Evolutionary conservation across 2,329 filamentous ascomycete species (phyloP).

Genomic region (Colletotrichum lindemuthianum): DNA sequence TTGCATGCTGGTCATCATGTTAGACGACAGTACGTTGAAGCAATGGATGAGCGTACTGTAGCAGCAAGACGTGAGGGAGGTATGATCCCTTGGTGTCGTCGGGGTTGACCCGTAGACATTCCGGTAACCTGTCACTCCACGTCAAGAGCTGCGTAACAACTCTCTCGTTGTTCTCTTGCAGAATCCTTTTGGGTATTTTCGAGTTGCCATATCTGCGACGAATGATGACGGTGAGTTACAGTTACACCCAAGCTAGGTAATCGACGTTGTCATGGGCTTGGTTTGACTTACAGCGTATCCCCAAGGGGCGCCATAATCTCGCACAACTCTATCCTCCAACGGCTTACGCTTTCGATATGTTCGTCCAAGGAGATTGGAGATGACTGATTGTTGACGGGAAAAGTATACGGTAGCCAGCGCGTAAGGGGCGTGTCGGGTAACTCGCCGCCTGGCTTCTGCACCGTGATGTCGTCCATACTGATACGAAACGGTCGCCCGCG

Average conservation of each 20-base stretch:
- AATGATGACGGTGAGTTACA: not conserved
- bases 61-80: slow-evolving; percentile 40
- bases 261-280: not conserved
- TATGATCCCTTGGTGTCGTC: slow-evolving; percentile 33
- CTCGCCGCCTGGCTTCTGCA: slow-evolving; percentile 33
- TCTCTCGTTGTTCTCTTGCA: slow-evolving; percentile 38
- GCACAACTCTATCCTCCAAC: slow-evolving; percentile 16
- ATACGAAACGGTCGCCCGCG: slow-evolving; percentile 41
- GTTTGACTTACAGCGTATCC: slow-evolving; percentile 37
- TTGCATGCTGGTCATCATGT: slow-evolving; percentile 39
- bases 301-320: slow-evolving; percentile 41
- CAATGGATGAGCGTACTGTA: slow-evolving; percentile 36
- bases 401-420: slow-evolving; percentile 11
- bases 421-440: not conserved
- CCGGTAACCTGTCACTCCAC: slow-evolving; percentile 38
- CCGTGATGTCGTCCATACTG: slow-evolving; percentile 41
- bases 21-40: not conserved
- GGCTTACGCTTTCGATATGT: not conserved
- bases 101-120: slow-evolving; percentile 36
- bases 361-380: not conserved
- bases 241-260: not conserved
- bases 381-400: not conserved
- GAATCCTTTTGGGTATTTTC: slow-evolving; percentile 22
- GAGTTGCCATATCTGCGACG: slow-evolving; percentile 37
- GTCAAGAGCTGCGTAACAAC: slow-evolving; percentile 30